phyloP scores from a whole-genome alignment of 192 early-diverging fungal genomes.

The Coemansia sp. region DNA sequence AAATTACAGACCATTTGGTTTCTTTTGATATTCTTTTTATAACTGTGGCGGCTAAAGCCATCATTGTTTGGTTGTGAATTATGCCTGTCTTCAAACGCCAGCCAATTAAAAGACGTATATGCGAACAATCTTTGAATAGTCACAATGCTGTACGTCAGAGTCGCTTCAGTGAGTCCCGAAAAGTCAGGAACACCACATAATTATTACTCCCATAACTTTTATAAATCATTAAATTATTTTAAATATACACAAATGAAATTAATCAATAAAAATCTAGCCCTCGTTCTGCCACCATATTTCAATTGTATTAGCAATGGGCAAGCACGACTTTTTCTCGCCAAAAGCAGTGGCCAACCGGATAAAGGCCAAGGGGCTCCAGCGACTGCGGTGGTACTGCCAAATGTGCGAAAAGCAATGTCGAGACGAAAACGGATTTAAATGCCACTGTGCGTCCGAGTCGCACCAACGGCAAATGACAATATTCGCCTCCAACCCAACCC shows the following conservation, averaged over 20 bases:
- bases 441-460: slow-evolving; percentile 84
- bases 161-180: too few species aligned
- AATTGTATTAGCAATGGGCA: slow-evolving; percentile 54
- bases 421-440: slow-evolving; percentile 96
- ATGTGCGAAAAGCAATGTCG: slow-evolving; percentile 88
- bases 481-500: slow-evolving; percentile 76
- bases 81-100: too few species aligned
- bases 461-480: slow-evolving; percentile 90
- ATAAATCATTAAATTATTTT: background rate
- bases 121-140: too few species aligned
- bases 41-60: too few species aligned
- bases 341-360: slow-evolving; percentile 91
- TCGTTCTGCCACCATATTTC: background rate
- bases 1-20: too few species aligned
- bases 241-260: background rate
- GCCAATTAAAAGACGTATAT: too few species aligned
- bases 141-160: too few species aligned
- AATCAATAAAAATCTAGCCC: background rate
- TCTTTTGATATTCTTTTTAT: too few species aligned
- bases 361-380: slow-evolving; percentile 87
- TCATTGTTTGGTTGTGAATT: too few species aligned
- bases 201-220: background rate
- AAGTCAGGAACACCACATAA: background rate
- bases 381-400: slow-evolving; percentile 91
- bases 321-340: slow-evolving; percentile 73